Conservation (phyloP, 768 basidiomycete species). For the Nidularia sp. region DNA sequence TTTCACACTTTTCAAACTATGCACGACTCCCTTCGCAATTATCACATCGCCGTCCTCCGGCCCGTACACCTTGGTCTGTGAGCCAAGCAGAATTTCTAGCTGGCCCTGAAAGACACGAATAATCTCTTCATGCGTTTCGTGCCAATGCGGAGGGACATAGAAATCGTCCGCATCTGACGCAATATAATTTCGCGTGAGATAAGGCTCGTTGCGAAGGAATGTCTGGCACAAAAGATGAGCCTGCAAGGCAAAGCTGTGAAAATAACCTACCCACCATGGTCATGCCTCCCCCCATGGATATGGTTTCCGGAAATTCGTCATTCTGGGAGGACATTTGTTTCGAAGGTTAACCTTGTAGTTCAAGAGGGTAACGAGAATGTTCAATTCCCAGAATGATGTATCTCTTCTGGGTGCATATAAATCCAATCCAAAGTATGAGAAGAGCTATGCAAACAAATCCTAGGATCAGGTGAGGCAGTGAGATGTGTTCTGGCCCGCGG, state of each 20-base stretch:
- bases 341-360: not conserved
- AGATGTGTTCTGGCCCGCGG: too few species aligned
- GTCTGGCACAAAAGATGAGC: conserved; percentile 11
- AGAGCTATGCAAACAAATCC: not conserved
- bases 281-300: not conserved
- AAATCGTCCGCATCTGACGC: conserved; percentile 17
- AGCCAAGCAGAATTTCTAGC: conserved; percentile 20
- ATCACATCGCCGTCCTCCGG: conserved; percentile 25
- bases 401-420: not conserved
- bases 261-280: not conserved
- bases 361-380: too few species aligned
- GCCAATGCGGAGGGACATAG: conserved; percentile 27
- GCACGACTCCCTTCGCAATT: conserved; percentile 21
- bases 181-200: conserved; percentile 16
- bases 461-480: too few species aligned
- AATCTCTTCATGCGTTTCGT: conserved; percentile 26
- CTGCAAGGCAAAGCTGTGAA: not conserved
- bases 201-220: conserved; percentile 24
- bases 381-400: too few species aligned
- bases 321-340: not conserved
- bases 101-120: conserved; percentile 22
- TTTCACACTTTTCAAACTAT: conserved; percentile 17
- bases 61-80: conserved; percentile 12
- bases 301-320: not conserved
- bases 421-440: not conserved